Evolutionary conservation across 257 asterid genomes (phyloP).

Genomic region (Catharanthus roseus): DNA sequence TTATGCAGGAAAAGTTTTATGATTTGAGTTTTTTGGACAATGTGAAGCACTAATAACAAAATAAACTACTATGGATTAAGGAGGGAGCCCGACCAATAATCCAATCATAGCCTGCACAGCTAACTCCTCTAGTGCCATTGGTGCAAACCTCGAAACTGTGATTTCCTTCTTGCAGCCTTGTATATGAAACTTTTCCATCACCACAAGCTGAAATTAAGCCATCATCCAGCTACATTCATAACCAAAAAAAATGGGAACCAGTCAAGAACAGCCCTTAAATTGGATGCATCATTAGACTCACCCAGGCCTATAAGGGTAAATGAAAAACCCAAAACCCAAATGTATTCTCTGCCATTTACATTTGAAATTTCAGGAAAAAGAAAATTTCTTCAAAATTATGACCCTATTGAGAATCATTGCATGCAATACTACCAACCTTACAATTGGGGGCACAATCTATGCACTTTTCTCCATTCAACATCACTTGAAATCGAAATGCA

Average conservation of each 20-base stretch:
- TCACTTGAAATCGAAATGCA: slow-evolving; percentile 48
- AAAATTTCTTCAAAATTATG: neutral
- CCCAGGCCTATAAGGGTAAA: neutral
- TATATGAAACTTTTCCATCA: slow-evolving; percentile 41
- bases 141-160: slow-evolving; percentile 81
- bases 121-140: slow-evolving; percentile 38
- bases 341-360: too few species aligned
- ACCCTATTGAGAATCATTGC: neutral
- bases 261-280: neutral
- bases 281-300: neutral
- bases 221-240: slow-evolving; percentile 61
- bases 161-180: slow-evolving; percentile 51
- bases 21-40: neutral
- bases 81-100: slow-evolving; percentile 51
- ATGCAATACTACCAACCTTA: slow-evolving; percentile 48
- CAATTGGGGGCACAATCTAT: slow-evolving; percentile 52
- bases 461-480: slow-evolving; percentile 43
- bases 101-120: slow-evolving; percentile 73
- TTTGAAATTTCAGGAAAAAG: too few species aligned
- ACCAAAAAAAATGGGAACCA: neutral
- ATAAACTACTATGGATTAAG: slow-evolving; percentile 6
- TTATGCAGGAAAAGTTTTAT: neutral
- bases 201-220: slow-evolving; percentile 48
- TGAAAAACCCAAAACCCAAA: neutral
- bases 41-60: neutral